Evolutionary conservation across 2,329 filamentous ascomycete species (phyloP).

Genomic region (Xylaria sp.): DNA sequence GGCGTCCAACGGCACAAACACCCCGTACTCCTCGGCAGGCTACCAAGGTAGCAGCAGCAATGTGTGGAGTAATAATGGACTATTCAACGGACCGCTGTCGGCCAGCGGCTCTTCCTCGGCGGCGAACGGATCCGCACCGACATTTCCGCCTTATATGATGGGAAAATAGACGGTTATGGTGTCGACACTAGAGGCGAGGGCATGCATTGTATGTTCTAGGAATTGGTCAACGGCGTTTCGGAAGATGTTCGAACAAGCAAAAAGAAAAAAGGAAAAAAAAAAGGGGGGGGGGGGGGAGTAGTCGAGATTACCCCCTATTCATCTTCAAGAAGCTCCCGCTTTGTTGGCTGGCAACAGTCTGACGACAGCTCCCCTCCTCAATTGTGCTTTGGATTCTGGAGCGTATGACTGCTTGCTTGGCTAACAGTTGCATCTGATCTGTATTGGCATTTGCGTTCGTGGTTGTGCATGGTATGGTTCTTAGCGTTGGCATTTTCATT

Average conservation of each 20-base stretch:
- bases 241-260: constrained; percentile 20
- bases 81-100: constrained; percentile 32
- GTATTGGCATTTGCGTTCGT: constrained; percentile 36
- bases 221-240: constrained; percentile 24
- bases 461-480: constrained; percentile 35
- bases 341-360: constrained; percentile 8
- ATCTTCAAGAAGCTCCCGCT: constrained; percentile 1
- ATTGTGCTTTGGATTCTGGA: constrained; percentile 26
- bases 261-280: too few relatives aligned
- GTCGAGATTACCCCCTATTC: not conserved
- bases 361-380: constrained; percentile 4
- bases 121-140: constrained; percentile 24
- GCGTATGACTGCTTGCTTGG: constrained; percentile 27
- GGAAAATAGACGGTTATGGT: constrained; percentile 27
- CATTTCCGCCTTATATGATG: constrained; percentile 34
- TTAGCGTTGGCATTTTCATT: constrained; percentile 35
- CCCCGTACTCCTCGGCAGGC: constrained; percentile 27
- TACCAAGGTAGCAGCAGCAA: constrained; percentile 28
- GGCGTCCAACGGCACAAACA: constrained; percentile 24
- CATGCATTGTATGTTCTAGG: constrained; percentile 24
- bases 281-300: not conserved
- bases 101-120: constrained; percentile 29
- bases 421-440: constrained; percentile 36
- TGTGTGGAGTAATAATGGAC: constrained; percentile 31
- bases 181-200: constrained; percentile 15